Evolutionary conservation across 116 monocot genomes (phyloP), one percentile per base, ranked within the genome.

Genomic region (Thalassia testudinum): DNA sequence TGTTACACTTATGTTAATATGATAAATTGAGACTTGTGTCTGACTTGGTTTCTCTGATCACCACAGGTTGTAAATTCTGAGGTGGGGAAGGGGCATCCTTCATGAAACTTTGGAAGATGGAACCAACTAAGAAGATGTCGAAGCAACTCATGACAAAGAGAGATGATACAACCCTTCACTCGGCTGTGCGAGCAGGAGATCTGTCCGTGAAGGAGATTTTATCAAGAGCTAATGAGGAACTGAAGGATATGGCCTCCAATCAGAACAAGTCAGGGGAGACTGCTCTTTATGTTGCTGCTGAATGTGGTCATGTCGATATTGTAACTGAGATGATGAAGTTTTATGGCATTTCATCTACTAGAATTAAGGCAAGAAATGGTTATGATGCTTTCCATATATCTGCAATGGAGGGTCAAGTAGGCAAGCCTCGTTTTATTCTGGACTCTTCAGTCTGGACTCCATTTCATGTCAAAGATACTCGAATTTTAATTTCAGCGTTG

Each of bases 111-210:
- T n/a, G n/a, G n/a, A n/a, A n/a, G n/a, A n/a, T n/a, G n/a, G n/a
- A n/a, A n/a, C n/a, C n/a, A n/a, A n/a, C n/a, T n/a, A 92, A 86
- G 61, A 92, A 86, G 77, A 92, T 92, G 75, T 77, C 80, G 37
- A 92, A 92, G 70, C 92, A 86, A 58, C 58, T 86, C 13, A 92
- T 83, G 0, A 80, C 79, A 43, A 92, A 86, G 50, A 65, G 77
- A 47, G 86, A 92, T n/a, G 92, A 92, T 12, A 68, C 92, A 1
- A 62, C 78, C n/a, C 65, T 92, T 24, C 92, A 92, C 69, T 67
- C 67, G 0, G 86, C 92, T 3, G 86, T 78, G 14, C 59, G 92
- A 48, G 54, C 79, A 1, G 80, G 92, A 19, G 80, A 83, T 66
- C 26, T 86, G 11, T 58, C 54, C 17, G 59, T 86, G 7, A 70